Conservation (phyloP, 306 rosid genomes). For the Ormosia emarginata region DNA sequence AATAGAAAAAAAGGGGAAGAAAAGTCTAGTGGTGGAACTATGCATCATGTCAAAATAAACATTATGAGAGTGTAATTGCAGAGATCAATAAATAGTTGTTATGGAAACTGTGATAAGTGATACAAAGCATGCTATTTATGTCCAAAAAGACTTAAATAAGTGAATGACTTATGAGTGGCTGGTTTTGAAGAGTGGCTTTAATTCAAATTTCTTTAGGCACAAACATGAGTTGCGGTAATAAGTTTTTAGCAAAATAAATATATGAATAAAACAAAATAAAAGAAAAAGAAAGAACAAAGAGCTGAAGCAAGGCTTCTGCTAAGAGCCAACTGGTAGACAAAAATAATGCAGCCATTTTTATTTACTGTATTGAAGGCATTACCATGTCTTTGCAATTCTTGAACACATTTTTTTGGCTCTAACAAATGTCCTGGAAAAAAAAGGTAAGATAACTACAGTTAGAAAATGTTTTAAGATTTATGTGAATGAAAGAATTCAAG, state of each 20-base stretch:
- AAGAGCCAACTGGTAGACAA: neutral
- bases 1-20: neutral
- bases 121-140: neutral
- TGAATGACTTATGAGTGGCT: neutral
- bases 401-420: slow-evolving; percentile 90
- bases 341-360: neutral
- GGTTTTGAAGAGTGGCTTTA: neutral
- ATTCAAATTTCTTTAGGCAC: neutral
- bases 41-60: neutral
- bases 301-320: neutral
- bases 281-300: neutral
- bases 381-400: slow-evolving; percentile 74
- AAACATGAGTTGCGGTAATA: neutral
- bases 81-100: neutral
- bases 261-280: neutral
- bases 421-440: slow-evolving; percentile 65
- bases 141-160: neutral
- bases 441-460: neutral
- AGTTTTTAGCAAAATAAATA: neutral
- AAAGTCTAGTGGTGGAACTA: too few species aligned
- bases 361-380: slow-evolving; percentile 14
- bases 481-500: neutral
- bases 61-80: neutral
- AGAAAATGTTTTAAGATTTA: neutral
- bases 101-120: neutral